Base-by-base conservation (phyloP, 2,329 filamentous ascomycete species). In the Cercospora sesami region DNA sequence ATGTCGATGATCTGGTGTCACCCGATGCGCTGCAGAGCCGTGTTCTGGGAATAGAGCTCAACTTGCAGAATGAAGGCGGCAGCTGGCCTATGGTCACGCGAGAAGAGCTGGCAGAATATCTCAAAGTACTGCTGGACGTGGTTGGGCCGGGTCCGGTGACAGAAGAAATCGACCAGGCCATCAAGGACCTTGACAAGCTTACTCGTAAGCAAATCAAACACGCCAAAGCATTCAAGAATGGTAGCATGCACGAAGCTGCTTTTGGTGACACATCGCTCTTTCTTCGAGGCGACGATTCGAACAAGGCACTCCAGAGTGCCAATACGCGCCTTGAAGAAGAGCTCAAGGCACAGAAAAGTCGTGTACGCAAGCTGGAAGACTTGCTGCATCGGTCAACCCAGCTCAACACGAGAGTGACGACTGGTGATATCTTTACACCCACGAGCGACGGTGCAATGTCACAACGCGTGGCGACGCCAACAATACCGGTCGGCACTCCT, bases 221-320 rank as follows among this genome's bases (percentile, higher is more conserved):
- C 66, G 87, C 95, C 6, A 96, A 94, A 78, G 93, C 93, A 5
- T 98, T 99, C 83, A 97, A 97, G 78, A 95, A 96, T 76, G 95
- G 95, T 16, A 98, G 95, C 76, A 87, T 98, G 42, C 93, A 97
- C 75, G 95, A 98, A 77, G 90, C 90, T n/a, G 88, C 88, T 2
- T 86, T 97, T 69, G 93, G 93, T n/a, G 89, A 91, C 75, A 96
- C 92, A 72, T 94, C 93, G 1, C 85, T 97, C 9, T 81, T 97
- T 74, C 87, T 96, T 14, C 89, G 92, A 45, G 93, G 92, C n/a
- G 91, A 95, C 69, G 93, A 96, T 74, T 94, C 97, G 70, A 83
- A 94, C 69, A 85, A 81, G 39, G 76, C 81, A 12, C 73, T 85
- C 3, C 80, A 80, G 60, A 83, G 84, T 66, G 79, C 78, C 21